Conservation (phyloP, 73 alveolate species). For the Paramecium biaurelia region DNA sequence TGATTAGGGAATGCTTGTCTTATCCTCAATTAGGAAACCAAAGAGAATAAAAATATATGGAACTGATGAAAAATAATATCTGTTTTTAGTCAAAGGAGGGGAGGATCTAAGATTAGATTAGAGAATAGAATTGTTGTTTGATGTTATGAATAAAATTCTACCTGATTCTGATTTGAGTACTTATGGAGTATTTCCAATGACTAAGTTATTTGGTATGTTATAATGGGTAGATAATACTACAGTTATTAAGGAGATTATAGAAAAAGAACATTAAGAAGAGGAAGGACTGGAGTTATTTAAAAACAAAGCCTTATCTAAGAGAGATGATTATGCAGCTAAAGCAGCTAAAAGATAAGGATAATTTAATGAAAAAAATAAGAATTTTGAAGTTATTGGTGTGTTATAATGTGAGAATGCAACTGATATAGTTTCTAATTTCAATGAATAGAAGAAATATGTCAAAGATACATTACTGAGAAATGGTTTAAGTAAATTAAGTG, state of each 20-base stretch:
- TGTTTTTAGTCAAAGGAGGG: constrained; percentile 94
- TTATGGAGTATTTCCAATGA: constrained; percentile 95
- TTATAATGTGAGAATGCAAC: constrained; percentile 57
- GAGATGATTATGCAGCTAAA: constrained; percentile 30
- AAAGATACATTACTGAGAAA: constrained; percentile 90
- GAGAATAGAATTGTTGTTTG: constrained; percentile 93
- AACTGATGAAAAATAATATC: constrained; percentile 95
- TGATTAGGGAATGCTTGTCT: constrained; percentile 82
- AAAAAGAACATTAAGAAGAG: constrained; percentile 80
- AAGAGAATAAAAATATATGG: constrained; percentile 95
- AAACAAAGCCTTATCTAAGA: constrained; percentile 37
- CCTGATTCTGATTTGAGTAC: constrained; percentile 83
- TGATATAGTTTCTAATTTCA: constrained; percentile 81
- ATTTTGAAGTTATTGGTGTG: background rate
- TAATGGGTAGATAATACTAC: constrained; percentile 98
- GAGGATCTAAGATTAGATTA: constrained; percentile 98
- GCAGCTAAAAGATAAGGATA: constrained; percentile 30
- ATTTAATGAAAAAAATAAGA: background rate
- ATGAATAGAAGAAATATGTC: constrained; percentile 82
- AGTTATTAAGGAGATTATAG: constrained; percentile 85
- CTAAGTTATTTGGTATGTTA: constrained; percentile 92
- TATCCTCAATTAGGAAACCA: constrained; percentile 96
- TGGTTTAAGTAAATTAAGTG: constrained; percentile 83
- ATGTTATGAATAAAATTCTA: constrained; percentile 91
- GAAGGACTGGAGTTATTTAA: constrained; percentile 66